Evolutionary conservation across 2,329 filamentous ascomycete genomes (phyloP).

Genomic region (Pseudogymnoascus sp.): DNA sequence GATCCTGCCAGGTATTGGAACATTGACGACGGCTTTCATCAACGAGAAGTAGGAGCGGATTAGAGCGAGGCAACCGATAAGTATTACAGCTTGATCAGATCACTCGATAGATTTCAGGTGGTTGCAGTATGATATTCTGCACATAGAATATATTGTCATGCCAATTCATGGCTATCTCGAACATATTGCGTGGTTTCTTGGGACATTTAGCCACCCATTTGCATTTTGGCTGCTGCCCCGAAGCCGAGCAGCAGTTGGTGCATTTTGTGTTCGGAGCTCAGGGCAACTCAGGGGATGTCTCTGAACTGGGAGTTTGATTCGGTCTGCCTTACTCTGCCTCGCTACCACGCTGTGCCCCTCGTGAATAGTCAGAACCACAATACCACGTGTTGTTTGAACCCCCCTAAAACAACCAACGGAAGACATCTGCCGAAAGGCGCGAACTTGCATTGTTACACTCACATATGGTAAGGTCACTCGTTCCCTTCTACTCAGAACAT

Average conservation of each 20-base stretch:
- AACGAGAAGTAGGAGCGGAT: conserved; percentile 20
- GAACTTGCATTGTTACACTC: neutral
- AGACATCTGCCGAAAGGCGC: neutral
- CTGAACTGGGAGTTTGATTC: neutral
- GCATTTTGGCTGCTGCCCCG: neutral
- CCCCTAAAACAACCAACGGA: neutral
- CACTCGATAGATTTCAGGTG: neutral
- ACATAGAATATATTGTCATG: conserved; percentile 1
- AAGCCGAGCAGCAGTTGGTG: neutral
- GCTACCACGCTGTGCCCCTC: neutral
- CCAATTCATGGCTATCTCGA: neutral
- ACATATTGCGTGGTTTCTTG: neutral
- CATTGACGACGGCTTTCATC: conserved; percentile 36
- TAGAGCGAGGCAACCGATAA: neutral
- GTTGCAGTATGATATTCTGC: neutral
- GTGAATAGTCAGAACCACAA: neutral
- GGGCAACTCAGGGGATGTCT: neutral
- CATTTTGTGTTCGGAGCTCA: neutral
- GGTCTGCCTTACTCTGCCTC: neutral
- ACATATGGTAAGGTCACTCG: neutral
- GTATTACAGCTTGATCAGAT: conserved; percentile 13
- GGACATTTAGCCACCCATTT: neutral
- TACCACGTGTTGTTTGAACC: neutral
- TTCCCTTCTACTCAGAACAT: neutral
- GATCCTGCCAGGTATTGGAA: conserved; percentile 40